phyloP scores from a whole-genome alignment of 495 filamentous ascomycete species.

The Pyronema domesticum region DNA sequence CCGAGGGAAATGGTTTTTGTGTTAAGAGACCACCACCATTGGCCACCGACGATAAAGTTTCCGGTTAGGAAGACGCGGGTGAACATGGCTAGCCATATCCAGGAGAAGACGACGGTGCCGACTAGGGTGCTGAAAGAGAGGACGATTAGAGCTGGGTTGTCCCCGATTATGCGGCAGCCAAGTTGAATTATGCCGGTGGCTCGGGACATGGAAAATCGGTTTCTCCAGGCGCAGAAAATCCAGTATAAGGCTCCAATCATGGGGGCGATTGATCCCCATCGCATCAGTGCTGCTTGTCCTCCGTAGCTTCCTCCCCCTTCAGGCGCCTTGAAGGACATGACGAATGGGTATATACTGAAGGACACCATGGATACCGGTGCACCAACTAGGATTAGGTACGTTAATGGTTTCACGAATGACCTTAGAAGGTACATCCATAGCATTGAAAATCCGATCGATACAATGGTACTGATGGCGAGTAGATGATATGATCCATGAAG shows the following conservation, averaged over 20 bases:
- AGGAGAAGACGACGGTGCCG: constrained; percentile 69
- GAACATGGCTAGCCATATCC: constrained; percentile 95
- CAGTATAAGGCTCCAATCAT: constrained; percentile 55
- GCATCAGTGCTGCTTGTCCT: constrained; percentile 72
- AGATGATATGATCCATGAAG: constrained; percentile 74
- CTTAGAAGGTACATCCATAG: constrained; percentile 79
- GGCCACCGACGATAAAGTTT: constrained; percentile 14
- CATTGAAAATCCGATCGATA: constrained; percentile 72
- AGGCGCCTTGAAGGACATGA: constrained; percentile 56
- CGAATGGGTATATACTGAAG: constrained; percentile 78
- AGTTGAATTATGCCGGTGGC: constrained; percentile 82
- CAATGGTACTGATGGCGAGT: constrained; percentile 72
- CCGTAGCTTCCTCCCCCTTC: constrained; percentile 41
- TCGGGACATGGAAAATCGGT: constrained; percentile 58
- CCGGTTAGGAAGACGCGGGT: constrained; percentile 77
- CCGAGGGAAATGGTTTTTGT: constrained; percentile 81
- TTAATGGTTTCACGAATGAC: constrained; percentile 64
- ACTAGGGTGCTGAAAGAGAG: constrained; percentile 65
- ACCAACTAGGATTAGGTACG: constrained; percentile 57
- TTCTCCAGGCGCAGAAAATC: constrained; percentile 62
- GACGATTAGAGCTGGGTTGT: constrained; percentile 65
- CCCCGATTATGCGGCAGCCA: constrained; percentile 56
- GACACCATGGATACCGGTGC: constrained; percentile 73
- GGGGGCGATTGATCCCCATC: constrained; percentile 66
- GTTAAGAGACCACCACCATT: constrained; percentile 29